Percentiles rank a stretch among this genome's conserved stretches.
phyloP scores from a whole-genome alignment of 805 yeast genomes.

The Metschnikowia kofuensis region DNA sequence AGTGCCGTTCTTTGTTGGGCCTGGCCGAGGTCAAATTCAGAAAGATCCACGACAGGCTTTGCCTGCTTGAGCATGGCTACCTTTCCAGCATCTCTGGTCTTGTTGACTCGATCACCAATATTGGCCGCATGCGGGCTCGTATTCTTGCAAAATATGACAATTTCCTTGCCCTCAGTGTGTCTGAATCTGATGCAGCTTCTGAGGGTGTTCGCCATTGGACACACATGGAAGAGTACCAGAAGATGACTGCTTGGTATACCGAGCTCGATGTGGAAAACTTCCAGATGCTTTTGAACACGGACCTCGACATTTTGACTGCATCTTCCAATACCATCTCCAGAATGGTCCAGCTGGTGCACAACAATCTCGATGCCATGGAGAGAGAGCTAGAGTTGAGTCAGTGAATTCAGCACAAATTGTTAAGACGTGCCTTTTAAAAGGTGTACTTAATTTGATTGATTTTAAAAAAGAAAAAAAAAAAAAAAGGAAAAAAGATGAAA shows the following conservation, averaged over 20 bases:
- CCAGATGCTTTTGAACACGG: constrained; percentile 1
- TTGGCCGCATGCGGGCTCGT: background rate
- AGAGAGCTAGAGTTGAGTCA: background rate
- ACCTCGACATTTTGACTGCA: background rate
- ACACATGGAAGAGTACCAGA: constrained; percentile 2
- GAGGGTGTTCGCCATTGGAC: constrained; percentile 1
- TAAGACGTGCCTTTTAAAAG: too few relatives aligned
- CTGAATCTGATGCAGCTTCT: background rate
- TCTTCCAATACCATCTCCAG: background rate
- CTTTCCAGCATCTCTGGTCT: background rate
- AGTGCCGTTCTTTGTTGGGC: background rate
- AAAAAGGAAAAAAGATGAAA: background rate
- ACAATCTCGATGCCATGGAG: background rate
- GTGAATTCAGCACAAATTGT: too few relatives aligned
- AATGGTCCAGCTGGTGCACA: background rate
- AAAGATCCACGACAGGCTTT: background rate
- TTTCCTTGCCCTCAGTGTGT: background rate
- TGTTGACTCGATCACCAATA: background rate
- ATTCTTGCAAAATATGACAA: constrained; percentile 3
- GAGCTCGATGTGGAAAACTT: background rate
- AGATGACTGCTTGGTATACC: constrained; percentile 3
- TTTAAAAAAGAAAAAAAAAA: background rate
- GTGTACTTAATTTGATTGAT: background rate
- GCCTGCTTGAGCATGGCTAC: background rate
- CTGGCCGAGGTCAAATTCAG: background rate